Base-by-base conservation (phyloP, 352 stramenopile genomes). In the Globisporangium paroecandrum region DNA sequence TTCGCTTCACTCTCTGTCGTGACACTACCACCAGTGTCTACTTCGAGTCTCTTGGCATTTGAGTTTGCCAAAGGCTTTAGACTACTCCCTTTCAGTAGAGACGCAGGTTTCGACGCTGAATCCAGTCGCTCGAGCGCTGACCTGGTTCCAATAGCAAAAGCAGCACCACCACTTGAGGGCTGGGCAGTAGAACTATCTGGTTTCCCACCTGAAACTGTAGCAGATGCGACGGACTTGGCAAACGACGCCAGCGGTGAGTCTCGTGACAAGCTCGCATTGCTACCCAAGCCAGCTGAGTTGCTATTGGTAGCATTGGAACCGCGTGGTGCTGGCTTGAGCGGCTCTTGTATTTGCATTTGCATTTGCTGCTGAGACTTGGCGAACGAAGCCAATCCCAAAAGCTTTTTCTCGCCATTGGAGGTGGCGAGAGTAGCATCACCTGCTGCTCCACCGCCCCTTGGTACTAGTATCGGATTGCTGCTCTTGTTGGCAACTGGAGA, bases 371-470 rank as follows among this genome's bases (percentile, higher is more conserved):
- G 58, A 10, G 54, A 34, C 46, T 64, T 69, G n/a, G 61, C 41
- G 41, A 69, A 61, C 4, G 61, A 36, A 34, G 67, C 54, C 2
- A 72, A 38, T n/a, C 18, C 67, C 10, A 61, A 72, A 1, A 62
- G n/a, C n/a, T 53, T 56, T 5, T 38, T 54, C 24, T 15, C 53
- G 18, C 51, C 29, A 46, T 27, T 58, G 8, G 4, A 22, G 43
- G 43, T 22, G 41, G 7, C 7, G 43, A 6, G 18, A 51, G 43
- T 20, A 7, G 15, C 43, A 1, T 51, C 43, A 12, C 13, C 22
- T 8, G 5, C 4, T 49, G 41, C 43, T 51, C 6, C 43, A 22
- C 6, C 43, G 18, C 18, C 24, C 43, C 7, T 51, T 38, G n/a
- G 10, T 46, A 20, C 9, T 32, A 32, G 27, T 32, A 32, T 32